Percentiles rank a stretch among this genome's conserved stretches.
These are phyloP conservation scores for Penicillium sp. DNA, from an alignment of 2,329 filamentous ascomycete species.

Conservation along the genomic window DNA sequence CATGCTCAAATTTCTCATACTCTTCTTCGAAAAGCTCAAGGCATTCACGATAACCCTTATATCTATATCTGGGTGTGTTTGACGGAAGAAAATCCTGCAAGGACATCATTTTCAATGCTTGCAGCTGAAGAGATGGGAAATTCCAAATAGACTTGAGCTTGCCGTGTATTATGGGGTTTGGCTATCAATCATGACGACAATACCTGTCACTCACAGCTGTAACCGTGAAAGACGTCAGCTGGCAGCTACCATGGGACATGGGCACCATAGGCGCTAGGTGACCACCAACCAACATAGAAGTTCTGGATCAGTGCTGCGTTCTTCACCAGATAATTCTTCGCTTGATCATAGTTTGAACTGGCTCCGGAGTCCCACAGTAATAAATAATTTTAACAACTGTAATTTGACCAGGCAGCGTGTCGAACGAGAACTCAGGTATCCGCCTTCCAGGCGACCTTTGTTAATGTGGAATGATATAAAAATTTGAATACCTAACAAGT, in stretches of 20 bases:
- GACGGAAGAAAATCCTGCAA: neutral
- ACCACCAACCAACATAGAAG: no score
- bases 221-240: neutral
- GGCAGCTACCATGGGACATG: neutral
- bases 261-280: no score
- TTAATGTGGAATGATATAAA: no score
- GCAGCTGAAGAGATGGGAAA: neutral
- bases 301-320: no score
- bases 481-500: no score
- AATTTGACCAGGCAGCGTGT: no score
- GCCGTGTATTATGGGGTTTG: neutral
- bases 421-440: no score
- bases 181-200: neutral
- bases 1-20: slow-evolving; percentile 1
- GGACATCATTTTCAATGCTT: neutral
- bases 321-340: no score
- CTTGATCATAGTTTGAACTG: no score
- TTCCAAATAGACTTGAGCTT: neutral
- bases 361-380: no score
- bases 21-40: neutral
- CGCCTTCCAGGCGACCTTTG: no score
- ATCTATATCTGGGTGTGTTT: neutral
- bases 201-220: neutral
- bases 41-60: neutral
- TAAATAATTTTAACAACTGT: no score